Percentiles rank a stretch among this genome's conserved stretches.
phyloP scores from a whole-genome alignment of 2,329 filamentous ascomycete species.

The Sphaerulina musiva region DNA sequence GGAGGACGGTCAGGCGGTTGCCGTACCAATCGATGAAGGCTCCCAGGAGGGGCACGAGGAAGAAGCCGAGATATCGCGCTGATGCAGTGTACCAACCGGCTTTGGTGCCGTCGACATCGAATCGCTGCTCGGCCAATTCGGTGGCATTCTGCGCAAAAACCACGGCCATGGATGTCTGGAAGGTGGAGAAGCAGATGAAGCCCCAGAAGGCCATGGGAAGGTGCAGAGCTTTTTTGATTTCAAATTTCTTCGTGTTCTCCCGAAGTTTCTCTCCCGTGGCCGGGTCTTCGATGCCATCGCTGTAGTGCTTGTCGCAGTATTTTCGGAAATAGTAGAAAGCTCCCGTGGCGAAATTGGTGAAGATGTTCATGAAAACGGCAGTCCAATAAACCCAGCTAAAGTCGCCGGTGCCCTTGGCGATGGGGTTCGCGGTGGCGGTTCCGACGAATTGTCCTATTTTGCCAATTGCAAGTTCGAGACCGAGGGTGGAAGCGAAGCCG shows the following conservation, averaged over 20 bases:
- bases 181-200: conserved; percentile 50
- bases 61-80: conserved; percentile 53
- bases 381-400: conserved; percentile 60
- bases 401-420: conserved; percentile 52
- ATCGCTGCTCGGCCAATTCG: conserved; percentile 55
- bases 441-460: conserved; percentile 58
- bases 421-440: conserved; percentile 55
- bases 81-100: conserved; percentile 57
- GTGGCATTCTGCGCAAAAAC: conserved; percentile 55
- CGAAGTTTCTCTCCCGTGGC: conserved; percentile 55
- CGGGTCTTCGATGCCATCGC: conserved; percentile 43
- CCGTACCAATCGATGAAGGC: conserved; percentile 53
- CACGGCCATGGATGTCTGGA: conserved; percentile 51
- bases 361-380: conserved; percentile 57
- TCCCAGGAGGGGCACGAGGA: conserved; percentile 52
- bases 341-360: conserved; percentile 51
- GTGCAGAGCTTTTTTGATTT: conserved; percentile 50
- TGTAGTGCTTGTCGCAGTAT: conserved; percentile 46
- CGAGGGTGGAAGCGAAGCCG: conserved; percentile 57
- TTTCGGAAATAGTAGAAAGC: conserved; percentile 53
- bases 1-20: conserved; percentile 45
- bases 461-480: conserved; percentile 54
- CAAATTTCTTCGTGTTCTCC: conserved; percentile 54
- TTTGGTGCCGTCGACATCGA: conserved; percentile 48
- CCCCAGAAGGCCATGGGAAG: conserved; percentile 57